phyloP scores from a whole-genome alignment of 257 asterid species.

The Primulina eburnea region DNA sequence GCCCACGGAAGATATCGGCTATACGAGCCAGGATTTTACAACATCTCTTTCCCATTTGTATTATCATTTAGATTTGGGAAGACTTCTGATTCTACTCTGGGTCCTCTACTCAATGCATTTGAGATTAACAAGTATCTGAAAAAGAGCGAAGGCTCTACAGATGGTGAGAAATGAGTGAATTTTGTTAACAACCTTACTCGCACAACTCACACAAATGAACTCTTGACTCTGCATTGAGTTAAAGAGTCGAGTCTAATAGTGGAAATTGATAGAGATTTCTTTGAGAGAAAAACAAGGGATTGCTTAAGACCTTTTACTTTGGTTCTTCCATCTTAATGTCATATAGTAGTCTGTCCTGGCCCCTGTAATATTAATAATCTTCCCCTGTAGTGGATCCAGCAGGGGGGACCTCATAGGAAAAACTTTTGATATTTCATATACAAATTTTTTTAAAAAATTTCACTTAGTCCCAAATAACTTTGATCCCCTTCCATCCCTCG shows the following conservation, averaged over 20 bases:
- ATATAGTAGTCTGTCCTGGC: not conserved
- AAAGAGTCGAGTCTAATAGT: constrained; percentile 2
- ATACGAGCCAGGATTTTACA: constrained; percentile 89
- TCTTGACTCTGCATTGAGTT: not conserved
- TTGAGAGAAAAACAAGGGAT: not conserved
- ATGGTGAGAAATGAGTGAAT: constrained; percentile 52
- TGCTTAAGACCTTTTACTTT: not conserved
- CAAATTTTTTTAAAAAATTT: too few relatives aligned
- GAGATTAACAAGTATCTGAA: constrained; percentile 75
- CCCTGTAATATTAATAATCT: not conserved
- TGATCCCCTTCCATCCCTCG: too few relatives aligned
- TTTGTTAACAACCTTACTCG: constrained; percentile 4
- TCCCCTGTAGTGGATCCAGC: not conserved
- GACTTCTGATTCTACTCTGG: constrained; percentile 79
- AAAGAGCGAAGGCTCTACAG: constrained; percentile 72
- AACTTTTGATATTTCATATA: too few relatives aligned
- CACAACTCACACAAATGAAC: too few relatives aligned
- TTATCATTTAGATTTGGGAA: constrained; percentile 67
- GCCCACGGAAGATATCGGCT: constrained; percentile 82
- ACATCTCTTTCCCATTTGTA: constrained; percentile 81
- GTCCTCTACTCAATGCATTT: constrained; percentile 92
- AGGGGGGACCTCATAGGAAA: too few relatives aligned
- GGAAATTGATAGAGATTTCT: constrained; percentile 4
- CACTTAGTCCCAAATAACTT: too few relatives aligned
- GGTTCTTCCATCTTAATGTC: not conserved